Evolutionary conservation across 352 stramenopile species (phyloP).

Genomic region (Phytophthora foliorum): DNA sequence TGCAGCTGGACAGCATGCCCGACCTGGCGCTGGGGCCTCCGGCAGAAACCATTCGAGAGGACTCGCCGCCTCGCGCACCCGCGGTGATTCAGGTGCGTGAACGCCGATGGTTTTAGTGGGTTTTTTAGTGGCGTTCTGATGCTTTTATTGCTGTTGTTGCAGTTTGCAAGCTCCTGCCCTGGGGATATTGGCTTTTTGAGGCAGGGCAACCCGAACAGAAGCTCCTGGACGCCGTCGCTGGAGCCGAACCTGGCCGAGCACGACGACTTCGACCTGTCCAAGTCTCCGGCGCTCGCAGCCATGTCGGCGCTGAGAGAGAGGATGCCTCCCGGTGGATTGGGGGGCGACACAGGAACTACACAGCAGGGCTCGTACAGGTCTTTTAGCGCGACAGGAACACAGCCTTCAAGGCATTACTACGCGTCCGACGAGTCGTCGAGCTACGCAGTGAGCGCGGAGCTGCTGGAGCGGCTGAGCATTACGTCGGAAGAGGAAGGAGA

Average conservation of each 20-base stretch:
- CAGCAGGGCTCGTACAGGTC: conserved; percentile 32
- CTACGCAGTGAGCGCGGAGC: conserved; percentile 44
- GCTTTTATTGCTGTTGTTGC: conserved; percentile 1
- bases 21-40: conserved; percentile 66
- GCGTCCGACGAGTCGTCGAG: conserved; percentile 42
- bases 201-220: conserved; percentile 39
- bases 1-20: conserved; percentile 63
- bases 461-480: conserved; percentile 47
- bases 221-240: conserved; percentile 52
- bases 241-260: conserved; percentile 33
- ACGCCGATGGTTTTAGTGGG: conserved; percentile 1
- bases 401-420: conserved; percentile 40
- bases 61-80: conserved; percentile 36
- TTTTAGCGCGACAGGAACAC: conserved; percentile 28
- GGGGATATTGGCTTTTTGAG: conserved; percentile 71
- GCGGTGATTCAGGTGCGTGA: conserved; percentile 59
- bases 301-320: conserved; percentile 71
- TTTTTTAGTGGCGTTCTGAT: too few species aligned
- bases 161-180: conserved; percentile 80
- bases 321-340: conserved; percentile 22
- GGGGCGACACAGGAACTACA: conserved; percentile 23
- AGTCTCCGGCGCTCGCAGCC: conserved; percentile 68
- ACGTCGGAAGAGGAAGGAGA: conserved; percentile 47
- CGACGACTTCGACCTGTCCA: conserved; percentile 79
- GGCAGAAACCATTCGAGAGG: conserved; percentile 38